These are phyloP conservation scores for Eustoma russellianum DNA, from an alignment of 257 asterid genomes.

Conservation along the genomic window DNA sequence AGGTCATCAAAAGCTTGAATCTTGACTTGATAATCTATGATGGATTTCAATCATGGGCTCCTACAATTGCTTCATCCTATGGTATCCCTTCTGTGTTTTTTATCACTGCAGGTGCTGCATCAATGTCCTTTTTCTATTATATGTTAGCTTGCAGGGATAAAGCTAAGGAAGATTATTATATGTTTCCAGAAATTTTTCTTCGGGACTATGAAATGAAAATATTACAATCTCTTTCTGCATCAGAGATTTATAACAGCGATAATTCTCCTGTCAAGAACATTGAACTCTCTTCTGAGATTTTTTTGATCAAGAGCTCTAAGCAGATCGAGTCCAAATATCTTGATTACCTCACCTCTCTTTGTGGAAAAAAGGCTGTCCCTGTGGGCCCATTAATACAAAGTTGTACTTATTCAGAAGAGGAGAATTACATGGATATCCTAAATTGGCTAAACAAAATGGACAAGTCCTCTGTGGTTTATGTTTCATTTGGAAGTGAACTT, in stretches of 20 bases:
- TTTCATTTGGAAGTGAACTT: slow-evolving; percentile 9
- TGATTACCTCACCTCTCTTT: neutral
- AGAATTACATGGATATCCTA: neutral
- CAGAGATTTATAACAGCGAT: neutral
- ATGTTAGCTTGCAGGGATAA: neutral
- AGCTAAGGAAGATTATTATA: neutral
- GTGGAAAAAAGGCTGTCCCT: slow-evolving; percentile 1
- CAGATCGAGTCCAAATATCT: slow-evolving; percentile 6
- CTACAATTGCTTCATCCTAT: neutral
- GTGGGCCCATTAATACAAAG: slow-evolving; percentile 8
- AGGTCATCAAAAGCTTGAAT: slow-evolving; percentile 2
- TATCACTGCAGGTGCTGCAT: neutral
- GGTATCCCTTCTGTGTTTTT: slow-evolving; percentile 4
- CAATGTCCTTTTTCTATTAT: neutral
- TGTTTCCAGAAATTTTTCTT: slow-evolving; percentile 3
- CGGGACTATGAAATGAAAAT: neutral
- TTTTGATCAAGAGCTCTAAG: slow-evolving; percentile 8
- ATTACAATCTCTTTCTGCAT: neutral
- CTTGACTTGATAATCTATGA: slow-evolving; percentile 8
- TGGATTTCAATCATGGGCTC: slow-evolving; percentile 11
- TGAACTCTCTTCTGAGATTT: slow-evolving; percentile 1
- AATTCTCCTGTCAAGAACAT: neutral
- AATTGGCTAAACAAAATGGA: slow-evolving; percentile 9
- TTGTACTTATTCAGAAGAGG: neutral
- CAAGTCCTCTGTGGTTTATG: neutral